Base-by-base conservation (phyloP, 2,329 filamentous ascomycete species). In the Aspergillus cejpii region DNA sequence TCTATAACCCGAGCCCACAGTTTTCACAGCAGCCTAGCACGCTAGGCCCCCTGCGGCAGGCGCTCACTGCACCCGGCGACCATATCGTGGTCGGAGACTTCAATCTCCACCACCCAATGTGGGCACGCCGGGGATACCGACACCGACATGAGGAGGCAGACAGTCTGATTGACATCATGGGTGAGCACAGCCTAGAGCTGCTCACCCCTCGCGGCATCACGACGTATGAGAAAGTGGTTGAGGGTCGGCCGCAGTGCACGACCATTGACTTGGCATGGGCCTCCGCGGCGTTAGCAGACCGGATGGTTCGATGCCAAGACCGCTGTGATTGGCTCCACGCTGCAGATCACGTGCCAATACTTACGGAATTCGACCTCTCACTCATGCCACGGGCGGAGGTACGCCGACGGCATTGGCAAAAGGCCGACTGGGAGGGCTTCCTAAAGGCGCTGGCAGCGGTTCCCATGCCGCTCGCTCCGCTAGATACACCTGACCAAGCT, bases 1-100 rank as follows among this genome's bases (percentile, higher is more conserved):
- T 54, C 12, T 58, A 57, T 37, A 55, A 55, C 42, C 48, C 52
- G 8, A n/a, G 39, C 19, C 19, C 43, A 33, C 17, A 10, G 19
- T n/a, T 19, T 19, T 14, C 14, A 19, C 24, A n/a, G n/a, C 38
- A 40, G 28, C 26, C 38, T 19, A 40, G 38, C 14, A 8, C 28
- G 3, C 27, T 40, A 20, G 6, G 10, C 14, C 7, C 26, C n/a
- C 28, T 40, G 2, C 14, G 19, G 15, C 27, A 40, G 1, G 38
- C 26, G 3, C n/a, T 40, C 7, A 8, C 24, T 10, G 14, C 17
- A 8, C 14, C 27, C 5, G 15, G 24, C 5, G 23, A 20, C 38
- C 28, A 44, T 24, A 5, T 49, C 4, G 17, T 43, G n/a, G 23
- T 48, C 8, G 29, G 42, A 19, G 39, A 50, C 17, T 39, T 49